Evolutionary conservation across 2,329 filamentous ascomycete species (phyloP), one percentile per base, ranked within the genome.

Genomic region (Plenodomus tracheiphilus): DNA sequence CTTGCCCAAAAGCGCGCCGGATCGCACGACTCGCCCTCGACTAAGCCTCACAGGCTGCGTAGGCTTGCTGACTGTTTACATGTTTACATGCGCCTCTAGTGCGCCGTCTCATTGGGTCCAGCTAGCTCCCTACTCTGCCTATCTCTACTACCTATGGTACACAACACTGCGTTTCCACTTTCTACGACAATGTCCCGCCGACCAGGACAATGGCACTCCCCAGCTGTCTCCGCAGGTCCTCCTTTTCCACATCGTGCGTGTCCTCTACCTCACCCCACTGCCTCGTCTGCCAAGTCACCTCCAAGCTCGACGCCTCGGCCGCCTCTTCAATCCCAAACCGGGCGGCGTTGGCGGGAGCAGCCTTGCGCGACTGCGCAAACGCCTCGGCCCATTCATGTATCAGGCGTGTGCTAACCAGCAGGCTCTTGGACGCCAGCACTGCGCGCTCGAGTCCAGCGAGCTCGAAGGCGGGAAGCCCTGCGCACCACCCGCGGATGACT

Each of bases 261-360:
- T 99, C 92, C 72, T 99, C 94, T 1, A 99, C 94, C 78, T 96
- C 92, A 8, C 94, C 94, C 93, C 94, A 97, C 74, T 88, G 86
- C 21, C 82, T 78, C 1, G 87, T 95, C 81, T 99, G 94, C 87
- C 91, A 97, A 56, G 84, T 81, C 15, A 96, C 90, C 77, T 99
- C 94, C 36, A 95, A 71, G 62, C 83, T 96, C 5, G 87, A 85
- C 13, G 88, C 87, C 63, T 81, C 79, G 0, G 89, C 86, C 1
- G 92, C 93, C 69, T 96, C 85, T 64, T 96, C 88, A 11, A 95
- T 85, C 0, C 89, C 88, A 68, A 95, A 97, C 47, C 71, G 72
- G 40, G 55, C 62, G 44, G 62, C 62, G 5, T 59, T 65, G 44
- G 62, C 61, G 5, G 59, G 65, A 0, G 61, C 68, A n/a, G 69